Evolutionary conservation across 495 filamentous ascomycete species (phyloP).

Genomic region (Annulohypoxylon maeteangense): DNA sequence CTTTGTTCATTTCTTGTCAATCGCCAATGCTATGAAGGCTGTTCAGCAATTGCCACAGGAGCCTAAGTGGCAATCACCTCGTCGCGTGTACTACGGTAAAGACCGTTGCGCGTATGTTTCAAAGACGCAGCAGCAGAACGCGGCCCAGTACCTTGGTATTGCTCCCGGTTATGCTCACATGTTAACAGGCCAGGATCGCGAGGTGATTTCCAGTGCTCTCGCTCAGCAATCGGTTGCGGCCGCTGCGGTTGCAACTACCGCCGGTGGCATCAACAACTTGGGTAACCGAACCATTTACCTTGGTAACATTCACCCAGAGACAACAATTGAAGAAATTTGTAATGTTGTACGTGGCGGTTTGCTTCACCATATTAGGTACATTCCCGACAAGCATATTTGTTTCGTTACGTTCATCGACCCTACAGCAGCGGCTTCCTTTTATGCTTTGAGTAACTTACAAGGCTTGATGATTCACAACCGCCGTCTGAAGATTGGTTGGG

Average conservation of each 20-base stretch:
- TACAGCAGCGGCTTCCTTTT: conserved; percentile 97
- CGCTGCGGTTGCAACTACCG: conserved; percentile 94
- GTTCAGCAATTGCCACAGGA: conserved; percentile 96
- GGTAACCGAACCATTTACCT: conserved; percentile 98
- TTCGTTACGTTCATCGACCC: conserved; percentile 99
- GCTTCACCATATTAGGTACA: conserved; percentile 97
- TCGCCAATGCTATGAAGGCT: conserved; percentile 98
- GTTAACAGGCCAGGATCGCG: conserved; percentile 92
- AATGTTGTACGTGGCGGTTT: conserved; percentile 94
- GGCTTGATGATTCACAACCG: conserved; percentile 99
- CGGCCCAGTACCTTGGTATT: conserved; percentile 96
- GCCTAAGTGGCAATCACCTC: conserved; percentile 93
- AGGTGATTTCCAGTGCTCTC: conserved; percentile 93
- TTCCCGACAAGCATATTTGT: conserved; percentile 99
- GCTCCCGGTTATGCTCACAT: conserved; percentile 97
- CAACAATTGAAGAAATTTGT: conserved; percentile 98
- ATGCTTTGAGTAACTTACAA: conserved; percentile 95
- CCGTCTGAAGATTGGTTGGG: conserved; percentile 98
- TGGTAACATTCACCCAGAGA: conserved; percentile 98
- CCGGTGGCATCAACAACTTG: conserved; percentile 95
- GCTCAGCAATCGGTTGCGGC: conserved; percentile 98
- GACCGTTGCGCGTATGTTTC: conserved; percentile 98
- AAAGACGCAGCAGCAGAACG: conserved; percentile 99
- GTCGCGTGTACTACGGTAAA: conserved; percentile 97
- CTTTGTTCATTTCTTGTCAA: conserved; percentile 97